Conservation (phyloP, 2,329 filamentous ascomycete species). For the Diaporthe aspalathi region DNA sequence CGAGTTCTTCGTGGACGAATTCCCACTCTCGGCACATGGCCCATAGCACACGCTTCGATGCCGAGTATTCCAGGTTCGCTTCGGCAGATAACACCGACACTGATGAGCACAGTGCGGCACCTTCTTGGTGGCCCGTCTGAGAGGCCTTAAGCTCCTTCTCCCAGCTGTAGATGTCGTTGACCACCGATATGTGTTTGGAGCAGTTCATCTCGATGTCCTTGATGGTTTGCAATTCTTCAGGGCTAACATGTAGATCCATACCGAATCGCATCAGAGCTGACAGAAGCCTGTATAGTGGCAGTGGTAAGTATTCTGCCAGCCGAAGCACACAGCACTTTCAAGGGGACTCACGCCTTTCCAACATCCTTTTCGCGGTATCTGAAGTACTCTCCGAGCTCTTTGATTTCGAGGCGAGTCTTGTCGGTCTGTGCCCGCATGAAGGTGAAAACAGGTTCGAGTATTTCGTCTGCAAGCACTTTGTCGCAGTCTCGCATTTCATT, state of each 20-base stretch:
- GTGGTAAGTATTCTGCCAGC: neutral
- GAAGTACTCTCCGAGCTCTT: conserved; percentile 49
- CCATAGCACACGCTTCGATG: conserved; percentile 39
- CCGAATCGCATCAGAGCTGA: conserved; percentile 52
- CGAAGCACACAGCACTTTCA: rapidly evolving
- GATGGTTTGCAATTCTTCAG: conserved; percentile 44
- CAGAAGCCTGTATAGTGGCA: conserved; percentile 46
- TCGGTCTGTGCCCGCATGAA: conserved; percentile 57
- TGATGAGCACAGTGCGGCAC: conserved; percentile 47
- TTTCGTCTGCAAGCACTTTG: conserved; percentile 49
- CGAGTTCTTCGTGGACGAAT: conserved; percentile 38
- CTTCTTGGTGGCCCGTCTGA: conserved; percentile 40
- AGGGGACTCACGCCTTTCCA: conserved; percentile 51
- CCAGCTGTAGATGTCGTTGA: conserved; percentile 56
- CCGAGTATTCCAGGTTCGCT: conserved; percentile 39
- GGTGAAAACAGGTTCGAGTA: conserved; percentile 51
- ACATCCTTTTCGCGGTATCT: conserved; percentile 54
- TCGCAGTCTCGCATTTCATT: conserved; percentile 52
- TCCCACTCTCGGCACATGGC: conserved; percentile 41
- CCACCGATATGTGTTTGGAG: conserved; percentile 52
- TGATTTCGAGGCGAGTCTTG: conserved; percentile 42
- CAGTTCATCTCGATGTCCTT: conserved; percentile 49
- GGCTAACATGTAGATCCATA: conserved; percentile 47
- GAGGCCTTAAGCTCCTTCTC: conserved; percentile 51
- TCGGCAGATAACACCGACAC: conserved; percentile 48